Base-by-base conservation (phyloP, 2,329 filamentous ascomycete genomes). In the Aspergillus fumigatiaffinis region DNA sequence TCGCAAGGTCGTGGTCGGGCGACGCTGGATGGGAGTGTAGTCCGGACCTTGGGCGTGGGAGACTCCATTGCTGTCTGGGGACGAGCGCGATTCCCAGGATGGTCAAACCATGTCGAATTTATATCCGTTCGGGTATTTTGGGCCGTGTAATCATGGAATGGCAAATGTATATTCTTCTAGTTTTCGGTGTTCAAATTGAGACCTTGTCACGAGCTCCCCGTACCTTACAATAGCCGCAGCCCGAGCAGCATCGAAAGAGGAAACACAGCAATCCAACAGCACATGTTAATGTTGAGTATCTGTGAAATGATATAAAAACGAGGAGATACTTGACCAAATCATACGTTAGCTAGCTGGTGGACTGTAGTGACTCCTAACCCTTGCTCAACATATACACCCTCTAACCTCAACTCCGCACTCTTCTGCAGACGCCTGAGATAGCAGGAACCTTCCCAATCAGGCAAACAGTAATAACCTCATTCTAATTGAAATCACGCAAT, bases 31-130 rank as follows among this genome's bases (percentile, higher is more conserved):
- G 74, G 74, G n/a, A 63, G 55, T 6, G 60, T 62, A 44, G 72
- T 76, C 29, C 64, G 74, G 17, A 61, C 65, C 21, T 58, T 76
- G 63, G 58, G 69, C 20, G 52, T 75, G 53, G 74, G 74, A 1
- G 73, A 76, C 60, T 69, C 72, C 4, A 66, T 76, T 56, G 63
- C 67, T 12, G 52, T 76, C n/a, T 76, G 72, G 73, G 70, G 65
- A 17, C 62, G 73, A 26, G 70, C 74, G 20, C 67, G 74, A 26
- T 76, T 76, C 58, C 63, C 63, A 0, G 70, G 67, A 4, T 76
- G 74, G 74, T 41, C 50, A 9, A 76, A 76, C 52, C 56, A 70
- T 60, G 71, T 76, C 4, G 53, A 70, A 26, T 48, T 53, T 5
- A 59, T 72, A 42, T 65, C 63, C 9, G 67, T 73, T 25, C 62